Percentiles rank a stretch among this genome's conserved stretches.
These are phyloP conservation scores for Linaria vulgaris DNA, from an alignment of 257 asterid genomes.

Conservation along the genomic window DNA sequence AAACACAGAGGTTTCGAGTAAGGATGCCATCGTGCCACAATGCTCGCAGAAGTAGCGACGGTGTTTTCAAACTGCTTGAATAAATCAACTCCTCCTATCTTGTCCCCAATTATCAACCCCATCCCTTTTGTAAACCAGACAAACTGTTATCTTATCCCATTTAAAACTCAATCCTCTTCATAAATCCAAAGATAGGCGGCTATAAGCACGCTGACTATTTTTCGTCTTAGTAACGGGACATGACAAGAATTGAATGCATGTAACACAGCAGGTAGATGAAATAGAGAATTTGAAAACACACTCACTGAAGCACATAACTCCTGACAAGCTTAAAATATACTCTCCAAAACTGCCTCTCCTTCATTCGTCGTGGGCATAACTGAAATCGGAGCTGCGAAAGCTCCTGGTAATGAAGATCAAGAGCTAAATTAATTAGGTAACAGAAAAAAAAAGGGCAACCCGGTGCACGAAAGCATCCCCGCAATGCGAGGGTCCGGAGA, in stretches of 20 bases:
- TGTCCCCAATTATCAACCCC: slow-evolving; percentile 10
- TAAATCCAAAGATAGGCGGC: slow-evolving; percentile 6
- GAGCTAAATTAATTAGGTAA: no score
- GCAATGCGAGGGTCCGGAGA: no score
- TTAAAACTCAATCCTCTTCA: background rate
- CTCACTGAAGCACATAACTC: slow-evolving; percentile 77
- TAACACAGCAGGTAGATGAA: slow-evolving; percentile 21
- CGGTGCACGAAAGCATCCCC: no score
- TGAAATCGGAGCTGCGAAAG: slow-evolving; percentile 76
- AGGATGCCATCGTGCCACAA: background rate
- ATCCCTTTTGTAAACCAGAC: background rate
- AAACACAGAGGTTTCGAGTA: slow-evolving; percentile 16
- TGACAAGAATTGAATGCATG: no score
- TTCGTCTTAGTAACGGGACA: no score
- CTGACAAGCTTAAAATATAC: slow-evolving; percentile 74
- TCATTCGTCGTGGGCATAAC: slow-evolving; percentile 77
- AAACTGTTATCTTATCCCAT: background rate
- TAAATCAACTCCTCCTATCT: slow-evolving; percentile 8
- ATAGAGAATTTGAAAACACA: slow-evolving; percentile 46
- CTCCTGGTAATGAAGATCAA: slow-evolving; percentile 53
- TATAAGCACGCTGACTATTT: slow-evolving; percentile 2
- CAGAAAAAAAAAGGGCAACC: no score
- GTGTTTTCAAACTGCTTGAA: background rate
- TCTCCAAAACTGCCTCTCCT: slow-evolving; percentile 86
- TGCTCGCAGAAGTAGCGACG: slow-evolving; percentile 7